Base-by-base conservation (phyloP, 257 asterid species). In the Primulina eburnea region DNA sequence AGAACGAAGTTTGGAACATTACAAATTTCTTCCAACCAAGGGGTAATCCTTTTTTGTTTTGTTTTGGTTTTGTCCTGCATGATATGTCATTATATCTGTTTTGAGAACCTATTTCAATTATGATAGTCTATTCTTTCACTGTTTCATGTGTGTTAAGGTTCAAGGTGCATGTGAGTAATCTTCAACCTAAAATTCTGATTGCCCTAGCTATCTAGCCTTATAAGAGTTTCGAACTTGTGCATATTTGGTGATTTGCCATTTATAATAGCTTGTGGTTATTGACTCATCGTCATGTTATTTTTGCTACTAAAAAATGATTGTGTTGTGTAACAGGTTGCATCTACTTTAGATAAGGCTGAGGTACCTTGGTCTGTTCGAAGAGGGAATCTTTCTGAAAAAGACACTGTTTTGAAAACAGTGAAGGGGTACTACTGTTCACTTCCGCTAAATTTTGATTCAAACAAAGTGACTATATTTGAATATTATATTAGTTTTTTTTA, bases 321-420 rank as follows among this genome's bases (percentile, higher is more conserved):
- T 50, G 20, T 16, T 60, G 38, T 72, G 80, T 63, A 73, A 71
- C 86, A 91, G 98, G 88, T 75, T 61, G 68, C 95, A 60, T 79
- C 90, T 8, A 77, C 92, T 73, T 78, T 94, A 62, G 78, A 82
- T 72, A 94, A 91, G 84, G 99, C 99, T 55, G 96, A 94, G 56
- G 86, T 79, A 52, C 97, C 99, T 57, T 94, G 99, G 99, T 89
- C 99, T 72, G 97, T 75, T 79, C 78, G 82, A 60, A 89, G 88
- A 79, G 97, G 93, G 53, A 83, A 56, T 79, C 89, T 91, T 26
- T 94, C 99, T 34, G 99, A 94, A 8, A 72, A 86, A 65, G 97
- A 81, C 3, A 95, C 90, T 65, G 97, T 91, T 72, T 71, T 84
- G 81, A 94, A 94, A 83, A 80, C 97, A 37, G 96, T 91, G 61